Conservation (phyloP, 805 yeast species). For the Grigorovia jiainica region DNA sequence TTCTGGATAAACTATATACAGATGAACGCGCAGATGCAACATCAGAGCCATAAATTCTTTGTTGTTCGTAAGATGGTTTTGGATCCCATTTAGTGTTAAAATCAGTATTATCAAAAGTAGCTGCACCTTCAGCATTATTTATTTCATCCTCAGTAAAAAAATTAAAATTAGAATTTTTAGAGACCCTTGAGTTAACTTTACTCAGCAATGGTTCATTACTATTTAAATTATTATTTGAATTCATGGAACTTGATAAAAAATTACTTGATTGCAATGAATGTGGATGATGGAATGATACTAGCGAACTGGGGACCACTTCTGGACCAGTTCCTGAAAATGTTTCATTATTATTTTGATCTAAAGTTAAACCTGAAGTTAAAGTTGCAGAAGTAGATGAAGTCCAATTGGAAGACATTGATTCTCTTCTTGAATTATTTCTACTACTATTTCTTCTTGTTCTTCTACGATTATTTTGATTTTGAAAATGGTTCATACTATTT, state of each 20-base stretch:
- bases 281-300: constrained; percentile 66
- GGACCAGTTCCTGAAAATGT: constrained; percentile 72
- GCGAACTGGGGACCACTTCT: constrained; percentile 67
- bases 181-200: constrained; percentile 17
- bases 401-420: constrained; percentile 26
- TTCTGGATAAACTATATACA: constrained; percentile 12
- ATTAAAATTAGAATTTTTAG: constrained; percentile 44
- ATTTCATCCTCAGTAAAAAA: constrained; percentile 81
- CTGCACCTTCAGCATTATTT: constrained; percentile 79
- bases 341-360: constrained; percentile 58
- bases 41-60: constrained; percentile 27
- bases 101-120: constrained; percentile 65
- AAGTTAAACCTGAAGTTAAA: constrained; percentile 16
- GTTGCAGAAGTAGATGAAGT: constrained; percentile 28
- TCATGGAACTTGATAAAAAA: constrained; percentile 10
- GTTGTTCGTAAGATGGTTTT: constrained; percentile 38
- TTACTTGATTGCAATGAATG: constrained; percentile 37
- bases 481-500: neutral
- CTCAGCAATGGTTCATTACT: neutral
- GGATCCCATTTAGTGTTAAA: constrained; percentile 69
- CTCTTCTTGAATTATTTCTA: constrained; percentile 5
- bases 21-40: constrained; percentile 21
- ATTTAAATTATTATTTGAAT: constrained; percentile 7
- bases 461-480: neutral
- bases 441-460: constrained; percentile 1